Evolutionary conservation across 371 early-diverging fungal species (phyloP).

Genomic region (Mortierella sp.): DNA sequence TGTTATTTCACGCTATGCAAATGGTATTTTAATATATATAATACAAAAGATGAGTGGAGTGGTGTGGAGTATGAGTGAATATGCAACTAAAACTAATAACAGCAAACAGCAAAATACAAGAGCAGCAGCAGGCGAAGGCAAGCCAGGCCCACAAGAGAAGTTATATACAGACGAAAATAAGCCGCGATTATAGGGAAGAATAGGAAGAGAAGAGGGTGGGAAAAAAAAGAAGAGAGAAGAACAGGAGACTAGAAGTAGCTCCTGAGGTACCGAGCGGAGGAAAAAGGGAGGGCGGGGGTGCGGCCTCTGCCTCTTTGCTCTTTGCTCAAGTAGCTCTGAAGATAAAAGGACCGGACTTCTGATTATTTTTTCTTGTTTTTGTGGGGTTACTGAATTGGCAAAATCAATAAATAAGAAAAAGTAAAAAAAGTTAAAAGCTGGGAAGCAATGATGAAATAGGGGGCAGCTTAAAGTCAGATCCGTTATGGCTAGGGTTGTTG

Average conservation of each 20-base stretch:
- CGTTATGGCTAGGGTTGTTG: slow-evolving; percentile 21
- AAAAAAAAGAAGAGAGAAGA: neutral
- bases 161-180: slow-evolving; percentile 1
- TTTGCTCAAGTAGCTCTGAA: neutral
- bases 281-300: slow-evolving; percentile 1
- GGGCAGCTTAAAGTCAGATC: slow-evolving; percentile 46
- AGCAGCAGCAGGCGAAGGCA: neutral
- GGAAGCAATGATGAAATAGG: slow-evolving; percentile 49
- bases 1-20: too few relatives aligned
- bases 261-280: too few relatives aligned
- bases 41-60: too few relatives aligned
- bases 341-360: slow-evolving; percentile 7
- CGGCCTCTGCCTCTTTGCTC: neutral
- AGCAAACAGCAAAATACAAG: slow-evolving; percentile 1
- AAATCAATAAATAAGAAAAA: neutral
- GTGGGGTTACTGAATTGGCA: slow-evolving; percentile 19
- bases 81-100: too few relatives aligned
- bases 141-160: neutral
- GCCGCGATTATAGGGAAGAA: neutral
- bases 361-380: neutral
- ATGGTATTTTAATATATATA: too few relatives aligned
- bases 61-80: too few relatives aligned
- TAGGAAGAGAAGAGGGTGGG: slow-evolving; percentile 6
- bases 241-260: too few relatives aligned
- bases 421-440: slow-evolving; percentile 11